phyloP scores from a whole-genome alignment of 208 protist genomes.

The Acanthamoeba triangularis region DNA sequence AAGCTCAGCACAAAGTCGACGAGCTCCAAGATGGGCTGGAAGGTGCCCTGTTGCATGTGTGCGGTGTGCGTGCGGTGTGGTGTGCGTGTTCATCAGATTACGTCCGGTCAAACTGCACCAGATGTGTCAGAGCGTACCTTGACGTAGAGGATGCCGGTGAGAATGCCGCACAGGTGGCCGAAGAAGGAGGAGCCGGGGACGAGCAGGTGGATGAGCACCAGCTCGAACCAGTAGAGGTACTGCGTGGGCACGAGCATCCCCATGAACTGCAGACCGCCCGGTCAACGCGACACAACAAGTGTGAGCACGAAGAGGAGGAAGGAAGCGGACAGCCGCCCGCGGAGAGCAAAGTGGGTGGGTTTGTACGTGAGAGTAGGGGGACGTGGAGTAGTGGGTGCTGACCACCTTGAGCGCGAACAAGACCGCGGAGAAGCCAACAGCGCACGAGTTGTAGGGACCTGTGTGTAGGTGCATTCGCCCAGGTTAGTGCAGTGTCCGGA shows the following conservation, averaged over 20 bases:
- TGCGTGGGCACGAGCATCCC: conserved; percentile 40
- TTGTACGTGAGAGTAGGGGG: conserved; percentile 51
- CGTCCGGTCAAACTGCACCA: not conserved
- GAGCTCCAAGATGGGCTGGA: not conserved
- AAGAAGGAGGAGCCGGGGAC: conserved; percentile 66
- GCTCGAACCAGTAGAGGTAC: conserved; percentile 75
- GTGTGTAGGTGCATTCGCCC: not conserved
- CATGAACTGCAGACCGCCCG: not conserved
- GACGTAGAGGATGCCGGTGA: conserved; percentile 52
- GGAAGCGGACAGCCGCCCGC: not conserved
- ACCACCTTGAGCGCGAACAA: conserved; percentile 78
- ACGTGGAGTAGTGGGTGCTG: conserved; percentile 52
- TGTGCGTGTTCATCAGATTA: too few species aligned
- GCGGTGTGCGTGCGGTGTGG: too few species aligned
- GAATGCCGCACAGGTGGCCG: conserved; percentile 76
- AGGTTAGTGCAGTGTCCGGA: too few species aligned
- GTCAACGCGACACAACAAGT: not conserved
- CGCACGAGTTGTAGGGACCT: conserved; percentile 74
- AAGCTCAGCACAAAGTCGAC: conserved; percentile 2
- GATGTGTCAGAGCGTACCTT: not conserved
- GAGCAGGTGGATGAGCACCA: conserved; percentile 77
- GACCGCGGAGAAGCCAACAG: conserved; percentile 78
- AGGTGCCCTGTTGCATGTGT: not conserved
- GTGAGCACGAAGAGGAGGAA: not conserved
- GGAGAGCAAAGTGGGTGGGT: too few species aligned